Base-by-base conservation (phyloP, 805 yeast species). In the Kluyveromyces wickerhamii region DNA sequence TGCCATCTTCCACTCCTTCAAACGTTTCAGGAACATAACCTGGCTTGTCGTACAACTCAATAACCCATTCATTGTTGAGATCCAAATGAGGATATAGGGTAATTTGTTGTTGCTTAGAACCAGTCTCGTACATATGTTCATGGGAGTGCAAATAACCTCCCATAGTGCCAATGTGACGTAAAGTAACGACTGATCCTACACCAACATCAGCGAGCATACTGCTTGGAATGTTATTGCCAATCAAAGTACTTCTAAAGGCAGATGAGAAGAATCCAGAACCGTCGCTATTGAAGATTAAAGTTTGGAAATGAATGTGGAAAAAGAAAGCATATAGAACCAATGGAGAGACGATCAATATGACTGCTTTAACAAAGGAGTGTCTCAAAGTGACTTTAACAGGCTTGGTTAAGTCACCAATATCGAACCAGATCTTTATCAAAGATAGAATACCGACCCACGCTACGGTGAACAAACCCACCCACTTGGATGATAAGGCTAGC, bases 61-160 rank as follows among this genome's bases (percentile, higher is more conserved):
- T 60, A 19, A 65, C 40, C 86, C 89, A 83, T 41, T 72, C 67
- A 60, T 83, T 83, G 62, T 83, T 83, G 27, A 63, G 56, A 60
- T 83, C 94, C 49, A 77, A 59, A 55, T 81, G 89, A 31, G 88
- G 88, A 52, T 83, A 83, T 43, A 82, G 65, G 4, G 92, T 82
- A 44, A 83, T 61, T 60, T 83, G 94, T 59, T 83, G 94, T 60
- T 83, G 94, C 51, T 79, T 72, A 6, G 94, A 83, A 40, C 94
- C 94, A 32, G 82, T 72, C 50, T 78, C 83, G 49, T 79, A 81
- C 46, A 65, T 60, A 49, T 74, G 77, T 37, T 69, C 66, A 58
- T 83, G 94, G n/a, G 89, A 80, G 57, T 83, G 94, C 47, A 83
- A 66, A 58, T 83, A 83, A 32, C 92, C 92, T 45, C 88, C 92